Base-by-base conservation (phyloP, 352 stramenopile species). In the Phytopythium cucurbitacearum region DNA sequence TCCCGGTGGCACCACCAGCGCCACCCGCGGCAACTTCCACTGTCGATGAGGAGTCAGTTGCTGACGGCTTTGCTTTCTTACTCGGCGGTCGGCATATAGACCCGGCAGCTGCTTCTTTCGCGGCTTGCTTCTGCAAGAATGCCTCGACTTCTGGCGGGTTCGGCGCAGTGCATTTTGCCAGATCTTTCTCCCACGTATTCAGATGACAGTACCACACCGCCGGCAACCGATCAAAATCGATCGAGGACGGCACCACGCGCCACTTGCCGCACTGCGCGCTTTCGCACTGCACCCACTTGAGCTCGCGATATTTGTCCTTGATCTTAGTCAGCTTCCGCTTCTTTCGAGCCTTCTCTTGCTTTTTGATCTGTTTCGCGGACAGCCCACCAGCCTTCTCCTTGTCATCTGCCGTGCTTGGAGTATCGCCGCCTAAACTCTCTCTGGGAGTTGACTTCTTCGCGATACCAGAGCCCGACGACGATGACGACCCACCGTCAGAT, bases 251-350 rank as follows among this genome's bases (percentile, higher is more conserved):
- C 38, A 98, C 80, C 35, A 97, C 84, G 33, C 96, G 91, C 96
- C 96, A 99, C 64, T 98, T 98, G 5, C 77, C 73, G 65, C 96
- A 99, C 21, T 87, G 65, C 54, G 91, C 94, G 43, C 64, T 84
- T 47, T 98, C 96, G 60, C 96, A 98, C 70, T 98, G 94, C 3
- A 98, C 96, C 96, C 96, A 99, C 56, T 89, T 88, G 38, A 91
- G 68, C 46, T 95, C 80, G 32, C 73, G 72, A 38, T 93, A 88
- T 50, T 93, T 91, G 39, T 93, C 81, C 64, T 88, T 89, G 21
- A 89, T 57, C 47, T 94, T 90, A 3, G 77, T 58, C 28, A 89
- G 88, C 40, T 83, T 81, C 37, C 87, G 87, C 59, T 93, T 93
- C 39, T 82, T 80, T 7, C 76, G 81, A 37, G 76, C 75, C 21